Conservation (phyloP, 108 stramenopile species). For the Cylindrotheca closterium region DNA sequence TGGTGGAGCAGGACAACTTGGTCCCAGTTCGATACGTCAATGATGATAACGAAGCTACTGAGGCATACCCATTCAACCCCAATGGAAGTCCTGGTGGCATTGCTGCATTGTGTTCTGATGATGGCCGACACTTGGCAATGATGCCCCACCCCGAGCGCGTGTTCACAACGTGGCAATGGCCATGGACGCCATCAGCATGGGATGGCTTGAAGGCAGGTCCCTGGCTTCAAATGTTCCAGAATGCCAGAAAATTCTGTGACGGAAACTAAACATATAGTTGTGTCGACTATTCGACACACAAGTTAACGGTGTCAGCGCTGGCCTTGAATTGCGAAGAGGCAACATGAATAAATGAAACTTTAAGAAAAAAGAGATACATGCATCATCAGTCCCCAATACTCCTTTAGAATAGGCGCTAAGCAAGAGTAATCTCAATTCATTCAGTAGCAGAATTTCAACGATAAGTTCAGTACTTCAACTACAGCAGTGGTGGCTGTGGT, state of each 20-base stretch:
- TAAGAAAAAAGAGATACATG: no score
- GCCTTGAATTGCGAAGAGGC: no score
- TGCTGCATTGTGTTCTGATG: constrained; percentile 98
- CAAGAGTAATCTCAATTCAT: no score
- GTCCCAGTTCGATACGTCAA: constrained; percentile 95
- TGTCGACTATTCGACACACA: no score
- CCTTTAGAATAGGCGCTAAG: no score
- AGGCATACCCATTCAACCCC: constrained; percentile 98
- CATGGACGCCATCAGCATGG: constrained; percentile 95
- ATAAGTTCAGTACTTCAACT: no score
- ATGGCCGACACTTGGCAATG: constrained; percentile 97
- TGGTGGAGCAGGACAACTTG: constrained; percentile 68
- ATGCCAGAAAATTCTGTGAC: constrained; percentile 96
- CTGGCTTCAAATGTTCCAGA: constrained; percentile 99
- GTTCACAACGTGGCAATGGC: constrained; percentile 98
- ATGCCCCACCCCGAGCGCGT: constrained; percentile 99
- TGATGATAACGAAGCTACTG: constrained; percentile 89
- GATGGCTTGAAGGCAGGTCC: constrained; percentile 79
- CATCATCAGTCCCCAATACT: no score
- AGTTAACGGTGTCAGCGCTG: no score
- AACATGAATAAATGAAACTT: no score
- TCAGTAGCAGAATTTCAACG: no score
- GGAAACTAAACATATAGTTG: constrained; percentile 18
- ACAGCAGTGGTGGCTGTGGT: no score
- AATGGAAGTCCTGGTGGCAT: constrained; percentile 98